Evolutionary conservation across 345 rosid species (phyloP), one percentile per base, ranked within the genome.

Genomic region (Theobroma cacao): DNA sequence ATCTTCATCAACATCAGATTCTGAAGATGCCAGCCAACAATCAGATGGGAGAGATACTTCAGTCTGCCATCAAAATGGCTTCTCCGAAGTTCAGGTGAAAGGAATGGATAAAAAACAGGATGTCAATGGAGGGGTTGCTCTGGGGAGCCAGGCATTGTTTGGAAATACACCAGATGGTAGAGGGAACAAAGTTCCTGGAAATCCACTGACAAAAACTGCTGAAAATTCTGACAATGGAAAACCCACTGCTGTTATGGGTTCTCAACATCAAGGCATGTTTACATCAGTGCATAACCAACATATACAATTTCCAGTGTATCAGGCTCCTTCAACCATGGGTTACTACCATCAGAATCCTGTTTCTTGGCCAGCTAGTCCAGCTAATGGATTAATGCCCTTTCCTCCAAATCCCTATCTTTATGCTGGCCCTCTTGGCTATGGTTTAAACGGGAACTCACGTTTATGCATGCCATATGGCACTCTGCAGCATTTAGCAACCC

Each of bases 1-100:
- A 77, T 91, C 97, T 31, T 90, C 97, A 9, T 91, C 97, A 74
- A 84, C 90, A 13, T 92, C 99, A 75, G 99, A 94, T 81, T 90
- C 97, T 50, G 97, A 94, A 84, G 94, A 89, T 79, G 85, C 89
- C 58, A 84, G 87, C 80, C 95, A 84, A 79, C 97, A 78, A 48
- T 88, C 91, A 75, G 92, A 89, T 79, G 85, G 90, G 79, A 87
- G 87, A 86, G 91, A 87, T 59, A 60, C 83, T 62, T 70, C 84
- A 63, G 76, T 41, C 22, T 86, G 83, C 79, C 71, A 79, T 71
- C 78, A 60, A 76, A 84, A 84, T 79, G 86, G 85, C 62, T 79
- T 80, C 78, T 82, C 88, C 33, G 85, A 82, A 43, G 74, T 73
- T 86, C 86, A 78, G 53, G 86, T 85, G 64, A 84, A 82, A 55